These are phyloP conservation scores for Phellinidium pouzarii DNA, from an alignment of 1,284 basidiomycete genomes.

Conservation along the genomic window DNA sequence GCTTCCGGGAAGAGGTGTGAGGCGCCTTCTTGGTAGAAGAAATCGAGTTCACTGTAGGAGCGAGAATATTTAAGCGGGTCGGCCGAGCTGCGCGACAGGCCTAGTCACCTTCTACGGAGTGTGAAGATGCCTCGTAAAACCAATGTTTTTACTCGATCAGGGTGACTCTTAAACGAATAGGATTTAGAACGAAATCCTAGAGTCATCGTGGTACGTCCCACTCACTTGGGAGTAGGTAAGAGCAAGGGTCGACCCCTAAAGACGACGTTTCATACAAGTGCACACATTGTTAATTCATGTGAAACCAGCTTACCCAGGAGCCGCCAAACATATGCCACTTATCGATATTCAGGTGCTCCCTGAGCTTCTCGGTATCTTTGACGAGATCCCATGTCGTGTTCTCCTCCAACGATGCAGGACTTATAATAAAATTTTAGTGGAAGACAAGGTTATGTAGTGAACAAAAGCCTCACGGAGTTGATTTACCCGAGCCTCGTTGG, in stretches of 20 bases:
- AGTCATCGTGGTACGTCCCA: conserved; percentile 4
- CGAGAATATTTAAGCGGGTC: background rate
- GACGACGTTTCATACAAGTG: background rate
- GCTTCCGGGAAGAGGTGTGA: conserved; percentile 84
- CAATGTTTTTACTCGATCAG: conserved; percentile 73
- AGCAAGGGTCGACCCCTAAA: conserved; percentile 84
- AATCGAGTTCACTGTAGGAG: conserved; percentile 65
- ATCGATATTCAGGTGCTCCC: conserved; percentile 67
- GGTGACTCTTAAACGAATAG: conserved; percentile 51
- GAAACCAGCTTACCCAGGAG: conserved; percentile 58
- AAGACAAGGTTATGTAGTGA: background rate
- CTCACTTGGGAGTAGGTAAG: conserved; percentile 79
- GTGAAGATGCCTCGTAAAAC: conserved; percentile 72
- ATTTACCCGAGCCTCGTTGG: conserved; percentile 84
- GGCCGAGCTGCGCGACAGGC: background rate
- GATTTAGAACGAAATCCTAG: conserved; percentile 1
- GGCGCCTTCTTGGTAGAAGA: conserved; percentile 87
- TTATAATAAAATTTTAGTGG: conserved; percentile 27
- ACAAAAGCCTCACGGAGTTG: conserved; percentile 56
- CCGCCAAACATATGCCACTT: conserved; percentile 93
- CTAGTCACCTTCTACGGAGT: conserved; percentile 59
- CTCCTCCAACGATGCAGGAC: conserved; percentile 69
- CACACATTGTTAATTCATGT: background rate
- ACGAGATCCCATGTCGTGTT: conserved; percentile 97
- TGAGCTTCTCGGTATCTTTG: conserved; percentile 79